Base-by-base conservation (phyloP, 176 grass and related monocot species). In the Oryza meridionalis region DNA sequence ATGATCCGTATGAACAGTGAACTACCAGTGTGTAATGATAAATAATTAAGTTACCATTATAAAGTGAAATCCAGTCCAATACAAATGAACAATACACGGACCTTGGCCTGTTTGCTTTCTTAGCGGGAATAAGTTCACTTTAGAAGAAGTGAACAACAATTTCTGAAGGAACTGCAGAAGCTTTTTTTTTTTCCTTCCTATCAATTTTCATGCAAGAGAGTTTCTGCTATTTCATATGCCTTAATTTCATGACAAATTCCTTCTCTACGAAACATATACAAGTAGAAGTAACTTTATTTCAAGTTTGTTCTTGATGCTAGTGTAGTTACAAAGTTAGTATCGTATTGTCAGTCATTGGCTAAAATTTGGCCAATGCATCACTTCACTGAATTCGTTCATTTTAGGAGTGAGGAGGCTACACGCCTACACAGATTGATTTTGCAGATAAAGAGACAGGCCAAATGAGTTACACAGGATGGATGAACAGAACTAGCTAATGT, bases 401-500 rank as follows among this genome's bases (percentile, higher is more conserved):
- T 62, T n/a, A 22, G 58, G n/a, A 62, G 21, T 7, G 51, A 58
- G 21, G 1, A 59, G 19, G 19, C 21, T 59, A 59, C 19, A 40
- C 38, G 38, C 38, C 38, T 42, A 42, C 1, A 9, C 19, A n/a
- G 17, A 19, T 4, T 33, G 27, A 66, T 22, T 33, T 62, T 38
- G 38, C 40, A 64, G 38, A 29, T 14, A 27, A 87, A 9, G 1
- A 3, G 7, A 10, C 14, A 42, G 8, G 26, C 67, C 2, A 79
- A 3, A 42, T 14, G 13, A 53, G 31, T 46, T 10, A 9, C 11
- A 15, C 22, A 10, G 4, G 1, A 76, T 70, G 29, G 42, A 77
- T 58, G 32, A 79, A 69, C 61, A 82, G 9, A 71, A 40, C 14
- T 43, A 44, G 44, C 88, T 79, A 87, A 63, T 77, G 49, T 66